phyloP scores from a whole-genome alignment of 1,284 basidiomycete genomes.

The Cutaneotrichosporon mucoides region DNA sequence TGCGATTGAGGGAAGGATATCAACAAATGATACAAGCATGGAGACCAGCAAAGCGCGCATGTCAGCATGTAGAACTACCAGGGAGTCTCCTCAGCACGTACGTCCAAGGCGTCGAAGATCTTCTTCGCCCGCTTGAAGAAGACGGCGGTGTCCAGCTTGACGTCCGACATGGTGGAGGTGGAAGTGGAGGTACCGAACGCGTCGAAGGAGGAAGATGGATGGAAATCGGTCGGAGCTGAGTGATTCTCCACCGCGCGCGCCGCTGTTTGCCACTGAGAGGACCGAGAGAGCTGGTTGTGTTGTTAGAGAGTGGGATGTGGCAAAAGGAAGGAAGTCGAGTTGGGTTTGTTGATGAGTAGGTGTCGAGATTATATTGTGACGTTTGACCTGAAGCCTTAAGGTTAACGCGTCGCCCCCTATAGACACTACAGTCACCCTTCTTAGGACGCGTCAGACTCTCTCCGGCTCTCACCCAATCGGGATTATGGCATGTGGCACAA shows the following conservation, averaged over 20 bases:
- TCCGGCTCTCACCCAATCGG: background rate
- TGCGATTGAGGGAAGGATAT: background rate
- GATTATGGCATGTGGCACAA: background rate
- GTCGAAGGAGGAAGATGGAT: background rate
- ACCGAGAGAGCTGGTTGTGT: too few relatives aligned
- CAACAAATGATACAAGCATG: background rate
- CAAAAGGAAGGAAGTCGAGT: background rate
- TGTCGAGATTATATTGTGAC: background rate
- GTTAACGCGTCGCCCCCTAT: too few relatives aligned
- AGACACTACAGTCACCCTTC: background rate
- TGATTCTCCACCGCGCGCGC: background rate
- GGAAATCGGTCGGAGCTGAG: background rate
- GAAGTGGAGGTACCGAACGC: slow-evolving; percentile 1
- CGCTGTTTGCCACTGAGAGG: background rate
- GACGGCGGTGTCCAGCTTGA: slow-evolving; percentile 54
- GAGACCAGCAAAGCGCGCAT: background rate
- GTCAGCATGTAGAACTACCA: background rate
- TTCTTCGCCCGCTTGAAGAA: slow-evolving; percentile 65
- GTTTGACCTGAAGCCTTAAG: background rate
- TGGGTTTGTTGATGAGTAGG: background rate
- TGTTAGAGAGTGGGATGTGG: background rate
- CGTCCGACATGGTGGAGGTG: slow-evolving; percentile 47
- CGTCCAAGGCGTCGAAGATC: slow-evolving; percentile 70
- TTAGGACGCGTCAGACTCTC: background rate
- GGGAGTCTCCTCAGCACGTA: slow-evolving; percentile 48